phyloP scores from a whole-genome alignment of 2,329 filamentous ascomycete species.

The Alternaria gaisen region DNA sequence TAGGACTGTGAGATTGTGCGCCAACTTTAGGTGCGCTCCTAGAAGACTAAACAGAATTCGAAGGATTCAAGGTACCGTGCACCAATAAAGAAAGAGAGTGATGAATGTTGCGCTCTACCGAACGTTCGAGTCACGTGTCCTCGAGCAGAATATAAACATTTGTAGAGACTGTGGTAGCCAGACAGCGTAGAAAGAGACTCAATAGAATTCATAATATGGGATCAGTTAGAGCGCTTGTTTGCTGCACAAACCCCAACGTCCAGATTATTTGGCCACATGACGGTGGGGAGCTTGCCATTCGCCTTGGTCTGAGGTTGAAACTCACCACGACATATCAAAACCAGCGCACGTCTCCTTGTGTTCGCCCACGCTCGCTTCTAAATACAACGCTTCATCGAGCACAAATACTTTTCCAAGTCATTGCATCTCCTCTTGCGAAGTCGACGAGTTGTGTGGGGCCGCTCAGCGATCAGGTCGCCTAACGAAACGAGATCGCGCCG shows the following conservation, averaged over 20 bases:
- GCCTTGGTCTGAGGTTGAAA: background rate
- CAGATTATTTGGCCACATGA: background rate
- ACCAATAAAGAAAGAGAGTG: no score
- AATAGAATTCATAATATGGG: rapidly evolving
- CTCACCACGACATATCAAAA: background rate
- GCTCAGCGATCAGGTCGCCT: background rate
- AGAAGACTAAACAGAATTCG: no score
- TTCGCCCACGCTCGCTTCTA: background rate
- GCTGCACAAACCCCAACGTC: background rate
- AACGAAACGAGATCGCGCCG: background rate
- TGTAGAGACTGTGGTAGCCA: background rate
- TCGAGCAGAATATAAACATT: no score
- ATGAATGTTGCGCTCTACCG: no score
- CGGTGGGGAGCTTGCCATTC: background rate
- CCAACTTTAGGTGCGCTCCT: no score
- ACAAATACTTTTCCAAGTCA: background rate
- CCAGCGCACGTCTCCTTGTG: background rate
- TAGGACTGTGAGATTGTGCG: no score
- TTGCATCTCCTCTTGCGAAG: background rate
- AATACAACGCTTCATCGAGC: background rate
- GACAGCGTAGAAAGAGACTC: rapidly evolving
- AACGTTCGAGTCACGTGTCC: no score
- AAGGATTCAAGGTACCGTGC: no score
- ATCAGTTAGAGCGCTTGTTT: rapidly evolving
- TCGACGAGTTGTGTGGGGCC: background rate